Percentiles rank a stretch among this genome's conserved stretches.
phyloP scores from a whole-genome alignment of 2,329 filamentous ascomycete species.

The Alternaria sp. region DNA sequence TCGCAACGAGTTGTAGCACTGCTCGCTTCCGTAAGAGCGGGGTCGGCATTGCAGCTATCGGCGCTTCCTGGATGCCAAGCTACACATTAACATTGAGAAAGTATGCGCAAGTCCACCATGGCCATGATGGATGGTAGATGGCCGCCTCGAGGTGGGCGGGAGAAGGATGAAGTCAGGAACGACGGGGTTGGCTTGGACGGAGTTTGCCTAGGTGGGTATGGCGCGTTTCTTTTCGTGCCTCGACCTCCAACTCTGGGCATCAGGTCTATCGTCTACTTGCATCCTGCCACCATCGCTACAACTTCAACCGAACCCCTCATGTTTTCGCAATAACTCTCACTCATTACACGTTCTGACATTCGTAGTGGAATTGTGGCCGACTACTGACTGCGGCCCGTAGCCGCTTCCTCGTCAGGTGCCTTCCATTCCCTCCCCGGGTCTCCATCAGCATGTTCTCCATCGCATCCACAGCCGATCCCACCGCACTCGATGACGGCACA shows the following conservation, averaged over 20 bases:
- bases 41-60: constrained; percentile 6
- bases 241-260: constrained; percentile 31
- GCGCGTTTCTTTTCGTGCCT: constrained; percentile 30
- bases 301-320: constrained; percentile 38
- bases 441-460: constrained; percentile 44
- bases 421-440: constrained; percentile 26
- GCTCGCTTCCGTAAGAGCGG: constrained; percentile 16
- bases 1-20: constrained; percentile 7
- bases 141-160: not conserved
- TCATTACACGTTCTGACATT: constrained; percentile 15
- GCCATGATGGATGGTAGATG: not conserved
- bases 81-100: constrained; percentile 3
- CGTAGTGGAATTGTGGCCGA: constrained; percentile 25
- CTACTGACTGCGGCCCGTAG: constrained; percentile 23
- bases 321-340: constrained; percentile 21
- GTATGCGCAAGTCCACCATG: not conserved
- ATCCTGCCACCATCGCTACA: constrained; percentile 34
- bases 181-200: constrained; percentile 21
- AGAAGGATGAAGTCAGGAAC: constrained; percentile 16
- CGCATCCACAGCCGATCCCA: constrained; percentile 40
- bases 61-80: constrained; percentile 10
- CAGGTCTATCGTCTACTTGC: constrained; percentile 26
- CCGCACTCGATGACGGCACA: constrained; percentile 43
- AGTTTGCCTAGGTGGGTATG: constrained; percentile 27
- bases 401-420: constrained; percentile 36